Conservation (phyloP, 2,329 filamentous ascomycete genomes). For the Pseudogymnoascus sp. region DNA sequence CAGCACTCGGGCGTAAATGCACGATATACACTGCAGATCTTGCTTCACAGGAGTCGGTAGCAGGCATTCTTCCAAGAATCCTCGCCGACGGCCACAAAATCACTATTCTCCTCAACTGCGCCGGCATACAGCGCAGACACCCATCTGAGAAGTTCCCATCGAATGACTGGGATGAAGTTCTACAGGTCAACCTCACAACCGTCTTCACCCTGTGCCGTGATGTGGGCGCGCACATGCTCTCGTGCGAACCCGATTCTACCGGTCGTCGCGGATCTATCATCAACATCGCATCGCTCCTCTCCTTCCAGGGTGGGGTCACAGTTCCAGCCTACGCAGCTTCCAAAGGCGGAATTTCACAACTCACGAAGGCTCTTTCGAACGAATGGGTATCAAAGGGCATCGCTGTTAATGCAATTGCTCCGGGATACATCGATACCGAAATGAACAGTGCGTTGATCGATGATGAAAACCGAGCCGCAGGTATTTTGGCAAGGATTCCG, state of each 20-base stretch:
- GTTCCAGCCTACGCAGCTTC: conserved; percentile 78
- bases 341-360: conserved; percentile 73
- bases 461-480: conserved; percentile 58
- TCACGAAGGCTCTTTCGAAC: conserved; percentile 79
- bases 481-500: conserved; percentile 73
- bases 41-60: conserved; percentile 49
- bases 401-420: conserved; percentile 80
- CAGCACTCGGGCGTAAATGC: conserved; percentile 56
- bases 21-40: conserved; percentile 65
- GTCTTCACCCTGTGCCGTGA: conserved; percentile 75
- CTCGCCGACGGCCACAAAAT: conserved; percentile 42
- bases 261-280: conserved; percentile 60
- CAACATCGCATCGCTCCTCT: conserved; percentile 71
- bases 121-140: conserved; percentile 78
- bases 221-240: conserved; percentile 69
- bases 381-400: conserved; percentile 74
- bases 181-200: conserved; percentile 78
- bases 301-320: conserved; percentile 77
- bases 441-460: conserved; percentile 82
- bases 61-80: conserved; percentile 50
- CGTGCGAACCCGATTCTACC: conserved; percentile 35
- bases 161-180: conserved; percentile 66
- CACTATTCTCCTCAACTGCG: conserved; percentile 76
- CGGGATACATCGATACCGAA: conserved; percentile 83
- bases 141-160: conserved; percentile 68